These are phyloP conservation scores for Hericium coralloides DNA, from an alignment of 768 basidiomycete species.

Conservation along the genomic window DNA sequence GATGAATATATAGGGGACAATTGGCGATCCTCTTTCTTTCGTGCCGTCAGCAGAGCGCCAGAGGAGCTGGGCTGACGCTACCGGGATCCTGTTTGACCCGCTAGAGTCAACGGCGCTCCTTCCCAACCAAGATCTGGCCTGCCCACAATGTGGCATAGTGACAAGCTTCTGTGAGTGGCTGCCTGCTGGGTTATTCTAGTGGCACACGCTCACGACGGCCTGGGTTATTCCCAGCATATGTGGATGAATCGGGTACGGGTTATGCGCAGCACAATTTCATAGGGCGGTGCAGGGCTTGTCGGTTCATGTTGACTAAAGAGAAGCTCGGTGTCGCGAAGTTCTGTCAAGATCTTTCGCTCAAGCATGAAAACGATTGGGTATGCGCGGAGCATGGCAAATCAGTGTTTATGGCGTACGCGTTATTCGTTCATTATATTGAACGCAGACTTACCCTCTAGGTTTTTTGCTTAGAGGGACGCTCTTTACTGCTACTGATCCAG, in stretches of 20 bases:
- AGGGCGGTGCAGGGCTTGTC: conserved; percentile 29
- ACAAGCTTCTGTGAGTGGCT: too few relatives aligned
- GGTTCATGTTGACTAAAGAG: conserved; percentile 31
- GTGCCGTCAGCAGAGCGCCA: not conserved
- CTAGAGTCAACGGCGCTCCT: not conserved
- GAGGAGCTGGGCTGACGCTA: not conserved
- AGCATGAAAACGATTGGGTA: conserved; percentile 14
- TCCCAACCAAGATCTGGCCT: conserved; percentile 2
- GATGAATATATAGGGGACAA: not conserved
- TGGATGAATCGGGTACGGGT: conserved; percentile 33
- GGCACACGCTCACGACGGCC: too few relatives aligned
- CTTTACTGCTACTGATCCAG: too few relatives aligned
- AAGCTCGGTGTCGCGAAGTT: conserved; percentile 35
- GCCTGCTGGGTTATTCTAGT: too few relatives aligned
- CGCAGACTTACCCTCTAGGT: too few relatives aligned
- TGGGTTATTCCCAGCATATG: conserved; percentile 25
- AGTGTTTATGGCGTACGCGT: conserved; percentile 28
- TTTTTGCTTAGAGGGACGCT: too few relatives aligned
- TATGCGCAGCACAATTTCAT: conserved; percentile 38
- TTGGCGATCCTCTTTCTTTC: not conserved
- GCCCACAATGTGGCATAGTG: not conserved
- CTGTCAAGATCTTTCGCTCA: conserved; percentile 27
- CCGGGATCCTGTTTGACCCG: conserved; percentile 21
- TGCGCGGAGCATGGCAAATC: conserved; percentile 6
- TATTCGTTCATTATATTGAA: not conserved